These are phyloP conservation scores for Hymenochaete sp. DNA, from an alignment of 1,284 basidiomycete genomes.

Conservation along the genomic window DNA sequence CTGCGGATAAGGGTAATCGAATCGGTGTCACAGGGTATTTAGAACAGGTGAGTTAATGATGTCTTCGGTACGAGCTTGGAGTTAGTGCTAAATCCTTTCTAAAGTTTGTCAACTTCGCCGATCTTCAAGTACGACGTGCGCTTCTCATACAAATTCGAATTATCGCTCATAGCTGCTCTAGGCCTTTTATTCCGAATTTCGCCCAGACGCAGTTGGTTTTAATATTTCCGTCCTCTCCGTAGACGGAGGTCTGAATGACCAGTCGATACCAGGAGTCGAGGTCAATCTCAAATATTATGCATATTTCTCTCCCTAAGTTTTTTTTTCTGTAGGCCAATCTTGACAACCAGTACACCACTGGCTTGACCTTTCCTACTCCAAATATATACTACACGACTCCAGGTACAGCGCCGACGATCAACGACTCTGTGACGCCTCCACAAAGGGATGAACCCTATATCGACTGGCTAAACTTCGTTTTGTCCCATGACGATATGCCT, in stretches of 20 bases:
- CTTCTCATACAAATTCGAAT: background rate
- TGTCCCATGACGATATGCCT: slow-evolving; percentile 18
- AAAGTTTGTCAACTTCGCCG: slow-evolving; percentile 22
- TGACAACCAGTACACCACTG: slow-evolving; percentile 26
- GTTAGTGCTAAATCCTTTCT: background rate
- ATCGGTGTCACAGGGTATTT: slow-evolving; percentile 22
- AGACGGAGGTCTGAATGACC: slow-evolving; percentile 26
- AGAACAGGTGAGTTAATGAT: slow-evolving; percentile 14
- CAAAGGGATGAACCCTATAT: slow-evolving; percentile 33
- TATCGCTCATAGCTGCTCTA: slow-evolving; percentile 2
- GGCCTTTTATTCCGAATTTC: slow-evolving; percentile 22
- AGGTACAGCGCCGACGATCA: slow-evolving; percentile 24
- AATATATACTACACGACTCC: slow-evolving; percentile 25
- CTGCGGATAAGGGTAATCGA: slow-evolving; percentile 17
- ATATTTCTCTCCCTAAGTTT: slow-evolving; percentile 13
- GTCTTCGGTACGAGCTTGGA: slow-evolving; percentile 13
- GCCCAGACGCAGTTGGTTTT: slow-evolving; percentile 24
- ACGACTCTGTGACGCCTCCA: slow-evolving; percentile 24
- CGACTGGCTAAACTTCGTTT: slow-evolving; percentile 19
- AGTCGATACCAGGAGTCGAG: slow-evolving; percentile 24
- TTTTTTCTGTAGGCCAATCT: slow-evolving; percentile 23
- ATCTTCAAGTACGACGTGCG: slow-evolving; percentile 19
- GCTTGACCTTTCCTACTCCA: slow-evolving; percentile 24
- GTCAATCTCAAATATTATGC: slow-evolving; percentile 16
- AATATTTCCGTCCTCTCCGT: slow-evolving; percentile 26